These are phyloP conservation scores for Plasmodium inui DNA, from an alignment of 169 alveolate genomes.

Conservation along the genomic window DNA sequence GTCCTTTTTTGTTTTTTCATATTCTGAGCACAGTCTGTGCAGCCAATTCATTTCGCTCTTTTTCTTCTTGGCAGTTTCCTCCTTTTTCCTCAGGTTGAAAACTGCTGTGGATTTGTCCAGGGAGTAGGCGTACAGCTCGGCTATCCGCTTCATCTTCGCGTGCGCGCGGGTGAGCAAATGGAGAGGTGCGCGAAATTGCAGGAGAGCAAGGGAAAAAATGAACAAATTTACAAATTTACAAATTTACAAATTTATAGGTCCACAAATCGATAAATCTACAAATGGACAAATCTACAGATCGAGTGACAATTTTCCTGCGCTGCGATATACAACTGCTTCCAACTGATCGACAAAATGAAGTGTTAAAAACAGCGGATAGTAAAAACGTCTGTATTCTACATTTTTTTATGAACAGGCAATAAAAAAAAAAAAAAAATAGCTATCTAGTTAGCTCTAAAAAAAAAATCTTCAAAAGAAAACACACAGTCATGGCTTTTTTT, in stretches of 20 bases:
- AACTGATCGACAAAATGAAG: neutral
- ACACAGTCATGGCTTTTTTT: neutral
- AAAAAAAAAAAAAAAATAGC: conserved; percentile 2
- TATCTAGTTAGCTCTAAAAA: neutral
- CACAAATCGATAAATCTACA: neutral
- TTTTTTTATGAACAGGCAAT: neutral
- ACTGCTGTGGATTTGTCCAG: conserved; percentile 33
- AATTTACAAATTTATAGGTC: neutral
- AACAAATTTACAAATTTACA: neutral
- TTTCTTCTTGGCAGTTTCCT: conserved; percentile 4
- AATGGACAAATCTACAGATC: neutral
- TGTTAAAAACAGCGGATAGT: neutral
- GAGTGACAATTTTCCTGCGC: neutral
- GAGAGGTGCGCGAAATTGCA: neutral
- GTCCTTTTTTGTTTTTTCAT: conserved; percentile 29
- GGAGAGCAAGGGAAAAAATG: neutral
- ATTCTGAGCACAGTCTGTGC: conserved; percentile 11
- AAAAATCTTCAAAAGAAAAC: neutral
- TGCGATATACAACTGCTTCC: neutral
- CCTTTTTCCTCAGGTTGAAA: conserved; percentile 36
- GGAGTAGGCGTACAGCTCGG: conserved; percentile 52
- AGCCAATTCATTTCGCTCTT: conserved; percentile 39
- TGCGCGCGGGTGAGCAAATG: neutral
- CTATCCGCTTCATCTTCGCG: conserved; percentile 33
- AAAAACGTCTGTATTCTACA: neutral